Percentiles rank a stretch among this genome's conserved stretches.
Evolutionary conservation across 768 basidiomycete species (phyloP).

Genomic region (Glaciozyma martinii): DNA sequence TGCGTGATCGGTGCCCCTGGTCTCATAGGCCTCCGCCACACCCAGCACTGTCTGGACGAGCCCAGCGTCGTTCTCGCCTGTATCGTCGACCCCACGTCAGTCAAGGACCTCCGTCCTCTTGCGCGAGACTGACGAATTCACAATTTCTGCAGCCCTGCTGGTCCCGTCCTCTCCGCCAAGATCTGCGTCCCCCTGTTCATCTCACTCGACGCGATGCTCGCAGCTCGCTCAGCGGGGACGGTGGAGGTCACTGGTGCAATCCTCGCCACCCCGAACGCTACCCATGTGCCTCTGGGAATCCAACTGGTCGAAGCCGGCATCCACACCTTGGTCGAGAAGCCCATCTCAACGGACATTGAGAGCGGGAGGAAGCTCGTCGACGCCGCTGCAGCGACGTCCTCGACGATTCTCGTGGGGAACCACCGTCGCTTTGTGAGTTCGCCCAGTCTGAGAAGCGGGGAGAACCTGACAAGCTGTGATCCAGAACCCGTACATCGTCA

Average conservation of each 20-base stretch:
- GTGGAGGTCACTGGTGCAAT: conserved; percentile 26
- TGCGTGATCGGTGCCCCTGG: conserved; percentile 26
- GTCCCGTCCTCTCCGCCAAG: conserved; percentile 8
- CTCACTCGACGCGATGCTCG: conserved; percentile 23
- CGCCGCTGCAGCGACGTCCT: neutral
- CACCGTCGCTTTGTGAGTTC: conserved; percentile 29
- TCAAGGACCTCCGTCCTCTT: too few relatives aligned
- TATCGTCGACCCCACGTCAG: conserved; percentile 32
- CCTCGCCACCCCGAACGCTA: conserved; percentile 23
- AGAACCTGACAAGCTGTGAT: too few relatives aligned
- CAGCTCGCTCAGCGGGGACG: neutral
- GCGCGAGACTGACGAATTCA: too few relatives aligned
- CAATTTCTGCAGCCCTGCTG: too few relatives aligned
- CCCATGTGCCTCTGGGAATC: conserved; percentile 25
- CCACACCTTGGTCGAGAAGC: conserved; percentile 30
- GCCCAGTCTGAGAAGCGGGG: neutral
- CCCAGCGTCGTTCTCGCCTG: conserved; percentile 8
- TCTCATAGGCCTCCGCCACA: conserved; percentile 31
- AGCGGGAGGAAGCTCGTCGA: conserved; percentile 16
- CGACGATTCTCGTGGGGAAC: conserved; percentile 27
- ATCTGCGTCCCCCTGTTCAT: conserved; percentile 8
- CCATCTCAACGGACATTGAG: conserved; percentile 17
- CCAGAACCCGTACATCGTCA: conserved; percentile 21
- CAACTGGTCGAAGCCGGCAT: conserved; percentile 23
- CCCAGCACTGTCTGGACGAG: conserved; percentile 21